Conservation (phyloP, 176 grass and related monocot species). For the Cenchrus americanus region DNA sequence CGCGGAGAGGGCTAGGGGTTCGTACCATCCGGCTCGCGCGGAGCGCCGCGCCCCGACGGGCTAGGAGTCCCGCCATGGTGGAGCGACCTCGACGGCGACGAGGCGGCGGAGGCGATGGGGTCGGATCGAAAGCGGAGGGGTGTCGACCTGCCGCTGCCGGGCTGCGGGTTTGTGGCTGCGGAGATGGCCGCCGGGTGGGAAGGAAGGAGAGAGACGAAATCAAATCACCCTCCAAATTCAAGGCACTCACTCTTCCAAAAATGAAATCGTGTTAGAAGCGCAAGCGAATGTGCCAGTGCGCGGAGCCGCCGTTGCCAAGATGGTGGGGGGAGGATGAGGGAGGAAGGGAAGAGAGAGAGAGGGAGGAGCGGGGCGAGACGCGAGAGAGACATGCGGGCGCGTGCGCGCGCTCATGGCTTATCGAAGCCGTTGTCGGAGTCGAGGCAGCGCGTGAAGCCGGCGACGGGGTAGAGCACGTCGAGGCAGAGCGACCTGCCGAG, state of each 20-base stretch:
- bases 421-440: constrained; percentile 74
- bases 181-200: constrained; percentile 7
- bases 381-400: no score
- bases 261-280: neutral
- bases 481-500: constrained; percentile 69
- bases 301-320: no score
- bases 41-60: constrained; percentile 74
- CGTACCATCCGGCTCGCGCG: constrained; percentile 67
- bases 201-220: constrained; percentile 5
- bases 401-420: neutral
- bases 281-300: neutral
- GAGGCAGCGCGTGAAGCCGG: constrained; percentile 81
- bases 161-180: constrained; percentile 24
- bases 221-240: no score
- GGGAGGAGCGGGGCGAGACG: no score
- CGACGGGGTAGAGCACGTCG: constrained; percentile 91
- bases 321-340: neutral
- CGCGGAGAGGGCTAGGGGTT: constrained; percentile 5
- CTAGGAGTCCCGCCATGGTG: constrained; percentile 72
- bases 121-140: constrained; percentile 16
- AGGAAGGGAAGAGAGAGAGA: no score
- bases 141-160: neutral
- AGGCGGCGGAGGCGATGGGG: constrained; percentile 23
- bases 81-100: constrained; percentile 38
- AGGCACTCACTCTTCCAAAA: neutral